Conservation (phyloP, 345 rosid species). For the Salix exigua region DNA sequence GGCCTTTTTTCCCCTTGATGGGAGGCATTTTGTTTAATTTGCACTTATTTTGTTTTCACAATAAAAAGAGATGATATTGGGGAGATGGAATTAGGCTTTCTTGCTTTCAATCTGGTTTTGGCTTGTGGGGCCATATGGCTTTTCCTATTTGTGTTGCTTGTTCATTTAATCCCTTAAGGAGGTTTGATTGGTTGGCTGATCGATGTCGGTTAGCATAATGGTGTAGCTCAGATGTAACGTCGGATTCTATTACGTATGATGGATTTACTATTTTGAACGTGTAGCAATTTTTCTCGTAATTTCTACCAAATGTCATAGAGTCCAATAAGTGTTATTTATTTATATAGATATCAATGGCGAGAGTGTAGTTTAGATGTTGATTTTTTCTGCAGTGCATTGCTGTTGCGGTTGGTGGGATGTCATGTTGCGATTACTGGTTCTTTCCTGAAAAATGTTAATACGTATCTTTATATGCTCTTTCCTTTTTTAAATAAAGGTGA, state of each 20-base stretch:
- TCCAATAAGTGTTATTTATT: conserved; percentile 1
- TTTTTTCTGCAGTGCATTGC: conserved; percentile 2
- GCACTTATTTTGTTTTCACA: background rate
- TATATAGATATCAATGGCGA: conserved; percentile 12
- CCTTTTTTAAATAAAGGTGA: background rate
- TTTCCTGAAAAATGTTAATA: conserved; percentile 15
- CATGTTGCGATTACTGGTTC: conserved; percentile 26
- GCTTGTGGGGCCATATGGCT: background rate
- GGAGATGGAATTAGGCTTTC: background rate
- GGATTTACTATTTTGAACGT: background rate
- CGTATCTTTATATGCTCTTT: background rate
- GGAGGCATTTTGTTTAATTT: background rate
- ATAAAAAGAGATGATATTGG: background rate
- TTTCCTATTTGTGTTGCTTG: background rate
- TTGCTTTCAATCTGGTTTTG: background rate
- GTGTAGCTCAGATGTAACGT: conserved; percentile 1
- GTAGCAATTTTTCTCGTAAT: background rate
- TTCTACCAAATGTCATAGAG: background rate
- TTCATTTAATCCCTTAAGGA: background rate
- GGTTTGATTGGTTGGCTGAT: conserved; percentile 12
- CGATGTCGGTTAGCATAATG: background rate
- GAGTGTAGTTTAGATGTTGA: conserved; percentile 21
- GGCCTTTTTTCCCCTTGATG: background rate
- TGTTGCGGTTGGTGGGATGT: conserved; percentile 28
- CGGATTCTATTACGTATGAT: background rate